Conservation (phyloP, 2,329 filamentous ascomycete species). For the Cladosporium sphaerospermum region DNA sequence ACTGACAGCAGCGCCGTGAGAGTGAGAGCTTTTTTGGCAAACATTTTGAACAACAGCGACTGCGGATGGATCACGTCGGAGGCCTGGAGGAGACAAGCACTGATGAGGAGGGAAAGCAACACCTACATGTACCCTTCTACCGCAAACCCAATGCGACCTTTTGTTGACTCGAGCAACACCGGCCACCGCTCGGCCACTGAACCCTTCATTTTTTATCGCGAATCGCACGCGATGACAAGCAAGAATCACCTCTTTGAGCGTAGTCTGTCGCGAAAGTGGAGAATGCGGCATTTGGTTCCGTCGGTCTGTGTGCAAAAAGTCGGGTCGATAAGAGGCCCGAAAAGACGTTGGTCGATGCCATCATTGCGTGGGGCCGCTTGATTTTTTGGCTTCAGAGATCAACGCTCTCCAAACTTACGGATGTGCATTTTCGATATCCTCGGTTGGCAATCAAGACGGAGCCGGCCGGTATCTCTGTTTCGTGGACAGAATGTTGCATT, state of each 20-base stretch:
- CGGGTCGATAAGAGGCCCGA: neutral
- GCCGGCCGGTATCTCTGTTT: neutral
- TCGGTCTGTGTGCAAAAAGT: neutral
- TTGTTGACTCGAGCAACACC: no score
- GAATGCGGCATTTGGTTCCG: no score
- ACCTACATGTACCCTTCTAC: no score
- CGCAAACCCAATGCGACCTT: no score
- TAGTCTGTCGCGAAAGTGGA: no score
- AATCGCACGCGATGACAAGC: neutral
- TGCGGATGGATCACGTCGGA: no score
- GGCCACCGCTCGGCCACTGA: no score
- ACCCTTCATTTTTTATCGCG: no score
- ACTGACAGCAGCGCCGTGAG: neutral
- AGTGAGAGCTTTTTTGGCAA: slow-evolving; percentile 1
- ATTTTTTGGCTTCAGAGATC: neutral
- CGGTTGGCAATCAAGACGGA: neutral
- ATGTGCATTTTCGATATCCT: neutral
- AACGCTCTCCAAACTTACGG: no score
- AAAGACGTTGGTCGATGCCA: slow-evolving; percentile 7
- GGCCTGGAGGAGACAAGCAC: no score
- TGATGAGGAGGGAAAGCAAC: no score
- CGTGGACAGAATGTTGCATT: neutral
- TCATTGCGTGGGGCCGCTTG: neutral
- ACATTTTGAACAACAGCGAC: neutral
- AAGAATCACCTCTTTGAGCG: no score